Conservation (phyloP, 768 basidiomycete genomes). For the Phanerochaete carnosa region DNA sequence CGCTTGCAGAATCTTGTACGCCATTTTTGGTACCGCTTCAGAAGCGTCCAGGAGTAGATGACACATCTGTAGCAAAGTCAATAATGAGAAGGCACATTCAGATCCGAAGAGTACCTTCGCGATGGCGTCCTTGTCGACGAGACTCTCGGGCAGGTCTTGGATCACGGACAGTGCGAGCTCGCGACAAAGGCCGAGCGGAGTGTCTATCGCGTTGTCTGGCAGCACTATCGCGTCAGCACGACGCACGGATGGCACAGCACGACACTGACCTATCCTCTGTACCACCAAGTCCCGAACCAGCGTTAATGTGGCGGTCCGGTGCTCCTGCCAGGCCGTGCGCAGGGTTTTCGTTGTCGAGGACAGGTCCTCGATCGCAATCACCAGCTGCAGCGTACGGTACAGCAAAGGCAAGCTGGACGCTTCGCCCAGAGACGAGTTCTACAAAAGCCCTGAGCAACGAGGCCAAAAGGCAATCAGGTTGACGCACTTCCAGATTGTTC, state of each 20-base stretch:
- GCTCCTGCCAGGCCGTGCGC: constrained; percentile 62
- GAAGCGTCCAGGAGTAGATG: constrained; percentile 69
- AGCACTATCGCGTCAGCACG: not conserved
- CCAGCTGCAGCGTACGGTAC: constrained; percentile 65
- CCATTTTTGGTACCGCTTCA: constrained; percentile 68
- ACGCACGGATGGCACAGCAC: not conserved
- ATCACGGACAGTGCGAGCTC: constrained; percentile 69
- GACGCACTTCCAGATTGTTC: constrained; percentile 77
- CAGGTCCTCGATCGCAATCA: constrained; percentile 69
- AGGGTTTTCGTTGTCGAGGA: constrained; percentile 70
- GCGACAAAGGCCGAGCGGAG: constrained; percentile 65
- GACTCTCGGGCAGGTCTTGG: constrained; percentile 56
- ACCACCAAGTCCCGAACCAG: constrained; percentile 62
- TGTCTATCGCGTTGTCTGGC: not conserved
- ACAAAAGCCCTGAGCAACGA: not conserved
- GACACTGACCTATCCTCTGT: constrained; percentile 48
- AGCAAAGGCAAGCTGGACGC: constrained; percentile 55
- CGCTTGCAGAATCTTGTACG: constrained; percentile 66
- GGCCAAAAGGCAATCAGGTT: not conserved
- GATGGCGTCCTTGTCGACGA: constrained; percentile 63
- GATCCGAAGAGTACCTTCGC: constrained; percentile 41
- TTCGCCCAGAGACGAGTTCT: constrained; percentile 64
- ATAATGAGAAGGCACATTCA: not conserved
- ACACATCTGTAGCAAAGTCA: constrained; percentile 55
- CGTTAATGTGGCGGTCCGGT: constrained; percentile 47